Evolutionary conservation across 768 basidiomycete species (phyloP), one percentile per base, ranked within the genome.

Genomic region (Macrocybe gigantea): DNA sequence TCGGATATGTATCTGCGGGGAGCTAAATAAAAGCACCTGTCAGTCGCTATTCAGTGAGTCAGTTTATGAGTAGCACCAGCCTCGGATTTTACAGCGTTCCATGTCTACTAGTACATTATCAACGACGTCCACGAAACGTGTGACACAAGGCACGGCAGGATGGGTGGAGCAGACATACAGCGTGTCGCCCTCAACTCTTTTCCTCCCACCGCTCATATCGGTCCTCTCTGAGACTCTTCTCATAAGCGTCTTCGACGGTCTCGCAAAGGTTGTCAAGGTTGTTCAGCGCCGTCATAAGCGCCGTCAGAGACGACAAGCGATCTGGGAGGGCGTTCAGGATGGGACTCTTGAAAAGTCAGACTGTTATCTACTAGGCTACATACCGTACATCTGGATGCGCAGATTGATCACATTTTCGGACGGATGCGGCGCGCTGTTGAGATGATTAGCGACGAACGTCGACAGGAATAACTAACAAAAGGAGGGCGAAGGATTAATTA

Each of bases 301-400:
- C 88, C 10, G 81, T 77, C 11, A 94, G 67, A 0, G 95, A 91
- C 3, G 93, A 95, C n/a, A 88, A 72, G 34, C 82, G 77, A 60
- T 97, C 95, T 96, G 59, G 36, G 39, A 33, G 44, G 45, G 22
- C 33, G 33, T 41, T 22, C 22, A 22, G 22, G 4, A 22, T 22
- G 22, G 22, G 22, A 22, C 22, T 4, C 22, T 22, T 22, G 22
- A 22, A 22, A 22, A 22, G 22, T 22, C 22, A 22, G 22, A 22
- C 4, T 22, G 22, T 22, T 22, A 22, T 22, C 22, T 22, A 12
- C 22, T 22, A 12, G 22, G 14, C 4, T 29, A 74, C 93, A 52
- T 58, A 97, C 93, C 93, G 56, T 97, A 96, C 95, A 98, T 98
- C 79, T 98, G 95, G 51, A 98, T 92, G n/a, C 96, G 88, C 29